Evolutionary conservation across 305 asterid species (phyloP).

Genomic region (Solanum chacoense): DNA sequence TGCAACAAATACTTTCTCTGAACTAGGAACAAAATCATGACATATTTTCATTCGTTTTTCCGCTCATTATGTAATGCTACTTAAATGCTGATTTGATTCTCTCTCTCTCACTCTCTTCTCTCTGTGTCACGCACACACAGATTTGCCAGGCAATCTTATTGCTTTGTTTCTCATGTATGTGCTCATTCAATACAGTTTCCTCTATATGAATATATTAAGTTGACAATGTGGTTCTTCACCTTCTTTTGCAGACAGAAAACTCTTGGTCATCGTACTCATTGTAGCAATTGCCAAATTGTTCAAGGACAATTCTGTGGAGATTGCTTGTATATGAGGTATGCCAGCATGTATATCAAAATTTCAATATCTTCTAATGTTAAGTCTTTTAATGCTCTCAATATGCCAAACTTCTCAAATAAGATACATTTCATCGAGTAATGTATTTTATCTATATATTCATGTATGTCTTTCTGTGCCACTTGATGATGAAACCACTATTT

Average conservation of each 20-base stretch:
- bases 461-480: not conserved
- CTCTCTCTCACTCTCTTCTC: not conserved
- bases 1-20: not conserved
- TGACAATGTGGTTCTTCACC: not conserved
- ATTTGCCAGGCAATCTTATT: not conserved
- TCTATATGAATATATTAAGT: not conserved
- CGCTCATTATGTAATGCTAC: not conserved
- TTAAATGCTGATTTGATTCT: not conserved
- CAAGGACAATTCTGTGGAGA: conserved; percentile 99
- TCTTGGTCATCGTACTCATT: conserved; percentile 76
- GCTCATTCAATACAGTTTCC: not conserved
- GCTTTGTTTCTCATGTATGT: not conserved
- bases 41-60: not conserved
- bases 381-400: not conserved
- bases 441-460: not conserved
- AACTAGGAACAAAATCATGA: not conserved
- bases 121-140: not conserved
- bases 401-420: not conserved
- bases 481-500: not conserved
- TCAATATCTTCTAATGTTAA: not conserved
- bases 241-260: conserved; percentile 76
- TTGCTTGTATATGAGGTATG: conserved; percentile 90
- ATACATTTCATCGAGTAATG: not conserved
- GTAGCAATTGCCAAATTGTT: conserved; percentile 62
- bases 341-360: not conserved